A percentile compares a stretch with the other conserved stretches of the same genome.
phyloP scores from a whole-genome alignment of 2,329 filamentous ascomycete genomes.

The Fusarium sp. region DNA sequence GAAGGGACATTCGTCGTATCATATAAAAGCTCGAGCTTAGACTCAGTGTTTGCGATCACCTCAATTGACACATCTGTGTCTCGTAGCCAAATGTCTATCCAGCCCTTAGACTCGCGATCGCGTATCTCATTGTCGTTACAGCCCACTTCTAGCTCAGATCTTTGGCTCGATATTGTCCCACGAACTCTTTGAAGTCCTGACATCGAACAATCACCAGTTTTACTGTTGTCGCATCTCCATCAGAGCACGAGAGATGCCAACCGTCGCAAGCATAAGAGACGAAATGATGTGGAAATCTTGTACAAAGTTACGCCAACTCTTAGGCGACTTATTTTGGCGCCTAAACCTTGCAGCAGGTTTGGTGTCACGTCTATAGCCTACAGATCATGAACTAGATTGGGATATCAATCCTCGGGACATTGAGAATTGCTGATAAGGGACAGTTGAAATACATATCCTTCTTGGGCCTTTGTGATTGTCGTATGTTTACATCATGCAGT shows the following conservation, averaged over 20 bases:
- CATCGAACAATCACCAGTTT: not conserved
- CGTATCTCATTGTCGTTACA: not conserved
- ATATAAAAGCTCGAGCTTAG: not conserved
- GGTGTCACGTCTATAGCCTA: too few relatives aligned
- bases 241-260: too few relatives aligned
- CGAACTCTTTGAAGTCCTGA: not conserved
- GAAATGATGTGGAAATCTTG: not conserved
- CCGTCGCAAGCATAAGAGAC: not conserved
- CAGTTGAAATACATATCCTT: rapidly evolving
- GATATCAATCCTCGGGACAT: not conserved
- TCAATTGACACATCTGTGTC: not conserved
- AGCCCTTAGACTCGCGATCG: not conserved
- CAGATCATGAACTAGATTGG: not conserved
- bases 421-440: rapidly evolving
- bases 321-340: not conserved
- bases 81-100: not conserved
- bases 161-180: not conserved
- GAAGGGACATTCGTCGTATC: not conserved
- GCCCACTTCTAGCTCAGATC: not conserved
- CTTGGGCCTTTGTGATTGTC: not conserved
- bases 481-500: not conserved
- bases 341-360: not conserved
- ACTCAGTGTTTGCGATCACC: not conserved
- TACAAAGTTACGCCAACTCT: not conserved
- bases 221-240: not conserved